Conservation (phyloP, 208 protist genomes). For the Acanthamoeba castellanii region DNA sequence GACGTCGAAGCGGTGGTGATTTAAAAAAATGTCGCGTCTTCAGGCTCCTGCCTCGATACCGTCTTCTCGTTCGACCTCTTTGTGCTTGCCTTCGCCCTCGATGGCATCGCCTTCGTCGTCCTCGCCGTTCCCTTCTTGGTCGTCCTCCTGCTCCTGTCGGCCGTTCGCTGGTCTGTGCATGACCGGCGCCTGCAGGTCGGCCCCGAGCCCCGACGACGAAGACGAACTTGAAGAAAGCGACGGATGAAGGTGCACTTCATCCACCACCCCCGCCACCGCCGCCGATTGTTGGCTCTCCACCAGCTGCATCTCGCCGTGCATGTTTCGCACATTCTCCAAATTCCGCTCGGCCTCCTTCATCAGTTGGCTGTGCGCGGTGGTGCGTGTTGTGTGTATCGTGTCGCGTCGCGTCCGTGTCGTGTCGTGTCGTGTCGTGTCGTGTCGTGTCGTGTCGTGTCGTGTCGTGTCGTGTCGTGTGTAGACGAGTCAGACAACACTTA, state of each 20-base stretch:
- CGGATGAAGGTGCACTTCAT: not conserved
- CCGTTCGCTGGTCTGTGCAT: not conserved
- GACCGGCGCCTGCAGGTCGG: not conserved
- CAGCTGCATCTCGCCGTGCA: not conserved
- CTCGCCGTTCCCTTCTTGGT: not conserved
- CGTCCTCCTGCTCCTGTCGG: not conserved
- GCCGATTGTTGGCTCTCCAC: not conserved
- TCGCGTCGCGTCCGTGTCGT: too few relatives aligned
- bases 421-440: too few relatives aligned
- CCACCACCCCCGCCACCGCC: not conserved
- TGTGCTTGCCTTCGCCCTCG: not conserved
- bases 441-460: too few relatives aligned
- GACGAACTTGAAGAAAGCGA: too few relatives aligned
- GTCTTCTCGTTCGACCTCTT: not conserved
- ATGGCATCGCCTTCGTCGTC: not conserved
- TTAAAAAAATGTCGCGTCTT: too few relatives aligned
- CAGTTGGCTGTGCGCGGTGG: not conserved
- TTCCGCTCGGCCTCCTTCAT: slow-evolving; percentile 26
- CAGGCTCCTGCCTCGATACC: not conserved
- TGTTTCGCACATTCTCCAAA: not conserved
- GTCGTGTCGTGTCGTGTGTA: too few relatives aligned
- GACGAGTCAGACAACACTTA: too few relatives aligned
- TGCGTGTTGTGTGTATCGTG: not conserved
- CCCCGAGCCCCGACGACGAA: not conserved
- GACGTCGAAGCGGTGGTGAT: too few relatives aligned